These are phyloP conservation scores for Dionaea muscipula DNA, from an alignment of 179 eudicot species.

Conservation along the genomic window DNA sequence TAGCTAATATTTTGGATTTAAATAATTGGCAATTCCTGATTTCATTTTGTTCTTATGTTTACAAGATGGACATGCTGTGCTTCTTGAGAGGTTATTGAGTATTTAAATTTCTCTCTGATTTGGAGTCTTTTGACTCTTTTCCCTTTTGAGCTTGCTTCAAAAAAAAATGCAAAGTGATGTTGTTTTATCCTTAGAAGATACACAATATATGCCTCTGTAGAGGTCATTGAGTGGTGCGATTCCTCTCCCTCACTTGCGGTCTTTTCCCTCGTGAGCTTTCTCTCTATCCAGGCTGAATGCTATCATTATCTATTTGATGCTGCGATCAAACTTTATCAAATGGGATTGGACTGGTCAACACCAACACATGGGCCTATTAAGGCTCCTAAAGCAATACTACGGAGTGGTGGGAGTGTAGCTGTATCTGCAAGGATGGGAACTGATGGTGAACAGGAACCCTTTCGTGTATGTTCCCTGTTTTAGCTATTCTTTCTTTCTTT, in stretches of 20 bases:
- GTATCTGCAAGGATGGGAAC: slow-evolving; percentile 19
- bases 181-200: too few species aligned
- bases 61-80: too few species aligned
- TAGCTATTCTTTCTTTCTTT: too few species aligned
- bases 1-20: too few species aligned
- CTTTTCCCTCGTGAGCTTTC: slow-evolving; percentile 1
- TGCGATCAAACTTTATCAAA: slow-evolving; percentile 72
- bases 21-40: too few species aligned
- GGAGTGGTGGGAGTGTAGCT: slow-evolving; percentile 17
- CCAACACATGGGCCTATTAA: slow-evolving; percentile 62
- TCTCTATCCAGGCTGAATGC: slow-evolving; percentile 65
- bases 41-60: too few species aligned
- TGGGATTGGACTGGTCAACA: slow-evolving; percentile 69
- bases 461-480: slow-evolving; percentile 29
- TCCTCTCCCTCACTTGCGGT: not conserved
- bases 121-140: too few species aligned
- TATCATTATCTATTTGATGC: slow-evolving; percentile 90
- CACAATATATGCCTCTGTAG: not conserved
- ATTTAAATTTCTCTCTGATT: too few species aligned
- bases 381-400: slow-evolving; percentile 17
- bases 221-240: not conserved
- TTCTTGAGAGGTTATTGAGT: too few species aligned
- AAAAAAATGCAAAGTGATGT: too few species aligned
- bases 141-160: too few species aligned
- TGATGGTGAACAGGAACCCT: slow-evolving; percentile 23